Evolutionary conservation across 2,329 filamentous ascomycete species (phyloP), one percentile per base, ranked within the genome.

Genomic region (Fusarium tanahbumbuense): DNA sequence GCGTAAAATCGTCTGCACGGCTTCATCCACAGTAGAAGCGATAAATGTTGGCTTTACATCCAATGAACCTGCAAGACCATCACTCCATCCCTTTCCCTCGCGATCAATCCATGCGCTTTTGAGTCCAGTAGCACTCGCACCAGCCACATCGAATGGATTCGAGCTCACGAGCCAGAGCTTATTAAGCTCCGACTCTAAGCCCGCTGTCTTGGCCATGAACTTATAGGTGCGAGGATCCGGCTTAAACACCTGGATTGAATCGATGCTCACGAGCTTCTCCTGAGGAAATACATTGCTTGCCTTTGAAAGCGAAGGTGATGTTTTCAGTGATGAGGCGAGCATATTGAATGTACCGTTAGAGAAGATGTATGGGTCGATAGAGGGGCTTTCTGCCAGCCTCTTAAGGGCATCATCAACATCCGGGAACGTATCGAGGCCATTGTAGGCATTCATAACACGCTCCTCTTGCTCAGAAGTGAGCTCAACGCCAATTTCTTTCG

Each of bases 101-200:
- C 91, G 81, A 79, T 93, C 90, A 8, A 94, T 86, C 88, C 90
- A 93, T 15, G 85, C 88, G 25, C 88, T 86, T 72, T 86, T 84
- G 80, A 93, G 80, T 0, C 91, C 91, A 8, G 85, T 83, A 2
- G 83, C 83, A 64, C 83, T 84, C 1, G 91, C 89, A 0, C 92
- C 92, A 1, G 89, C 85, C 18, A 91, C 81, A 76, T 94, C 92
- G 76, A 94, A 94, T 4, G 92, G 89, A 75, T 94, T 94, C 3
- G 88, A 87, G 70, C 86, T 91, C 8, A 94, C 84, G 10, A 94
- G 78, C 90, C 91, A 93, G 16, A 93, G 83, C 27, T 85, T 81
- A 2, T 76, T 79, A 68, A 83, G 81, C 20, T 83, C 73, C 1
- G 78, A 79, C 41, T 79, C 71, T 71, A 85, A 86, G 5, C 85